Base-by-base conservation (phyloP, 2,329 filamentous ascomycete genomes). In the Botryosphaeria dothidea region DNA sequence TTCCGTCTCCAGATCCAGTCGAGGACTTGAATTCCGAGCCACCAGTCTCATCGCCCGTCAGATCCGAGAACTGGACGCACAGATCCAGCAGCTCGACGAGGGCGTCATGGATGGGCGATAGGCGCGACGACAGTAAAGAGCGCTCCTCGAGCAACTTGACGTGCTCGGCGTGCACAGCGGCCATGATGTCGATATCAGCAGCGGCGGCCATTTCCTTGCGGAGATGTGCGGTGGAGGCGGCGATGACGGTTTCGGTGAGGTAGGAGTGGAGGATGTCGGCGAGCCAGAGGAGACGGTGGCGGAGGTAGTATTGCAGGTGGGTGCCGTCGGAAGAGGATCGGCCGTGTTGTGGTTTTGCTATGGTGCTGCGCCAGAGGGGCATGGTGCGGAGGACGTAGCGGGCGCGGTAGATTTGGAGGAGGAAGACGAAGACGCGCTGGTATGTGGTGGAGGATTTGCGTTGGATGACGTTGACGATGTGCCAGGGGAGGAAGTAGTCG, bases 101-200 rank as follows among this genome's bases (percentile, higher is more conserved):
- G 15, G 87, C 87, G 65, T 91, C 86, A 64, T 87, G 84, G 38
- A 97, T 90, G 0, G 90, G 89, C 17, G 83, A 82, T 3, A 97
- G 78, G 62, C 88, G 89, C 17, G 82, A 79, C 0, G 89, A 87
- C 0, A 96, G 84, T 25, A 95, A 85, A 9, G 90, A 87, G 68
- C 92, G 88, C 34, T 88, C 85, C 64, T 88, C 81, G 11, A 95
- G 79, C 1, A 83, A 83, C 49, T 82, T 83, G 49, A 90, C 79
- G 71, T 90, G 94, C 0, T 76, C 74, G 4, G 85, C 78, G 73
- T 97, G 93, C 0, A 88, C 83, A 1, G 78, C 78, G 27, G 93
- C 88, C 91, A 97, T 96, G 27, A 85, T 85, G 73, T 97, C 92
- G 9, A 97, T 87, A 69, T 94, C 92, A 27, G 84, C 82, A 0